Conservation (phyloP, 768 basidiomycete genomes). For the Rhodosporidiobolus odoratus region DNA sequence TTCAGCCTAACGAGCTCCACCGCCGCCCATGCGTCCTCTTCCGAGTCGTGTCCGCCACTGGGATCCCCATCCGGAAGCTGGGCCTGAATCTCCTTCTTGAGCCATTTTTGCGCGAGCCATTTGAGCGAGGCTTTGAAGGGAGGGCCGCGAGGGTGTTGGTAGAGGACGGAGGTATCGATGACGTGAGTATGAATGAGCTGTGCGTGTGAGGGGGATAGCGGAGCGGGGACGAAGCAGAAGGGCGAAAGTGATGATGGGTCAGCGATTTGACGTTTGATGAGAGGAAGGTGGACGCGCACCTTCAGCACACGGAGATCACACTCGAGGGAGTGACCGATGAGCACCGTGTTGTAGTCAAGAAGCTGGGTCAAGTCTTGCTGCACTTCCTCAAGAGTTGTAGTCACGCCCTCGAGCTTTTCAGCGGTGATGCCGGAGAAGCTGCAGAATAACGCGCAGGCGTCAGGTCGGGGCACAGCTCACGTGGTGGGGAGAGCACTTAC, state of each 20-base stretch:
- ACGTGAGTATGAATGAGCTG: conserved; percentile 71
- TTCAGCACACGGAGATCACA: conserved; percentile 85
- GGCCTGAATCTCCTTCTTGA: conserved; percentile 77
- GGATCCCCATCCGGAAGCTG: conserved; percentile 1
- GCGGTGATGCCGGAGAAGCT: conserved; percentile 94
- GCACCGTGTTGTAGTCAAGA: conserved; percentile 57
- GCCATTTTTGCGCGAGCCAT: conserved; percentile 96
- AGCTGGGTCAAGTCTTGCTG: conserved; percentile 61
- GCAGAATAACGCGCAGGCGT: not conserved
- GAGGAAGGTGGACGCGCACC: conserved; percentile 12
- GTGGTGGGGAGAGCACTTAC: conserved; percentile 48
- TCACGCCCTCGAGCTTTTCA: conserved; percentile 61
- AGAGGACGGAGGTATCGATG: conserved; percentile 85
- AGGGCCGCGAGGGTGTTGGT: conserved; percentile 86
- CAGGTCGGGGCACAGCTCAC: not conserved
- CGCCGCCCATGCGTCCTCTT: conserved; percentile 88
- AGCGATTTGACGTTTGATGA: not conserved
- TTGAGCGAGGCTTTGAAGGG: conserved; percentile 91
- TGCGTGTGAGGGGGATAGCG: not conserved
- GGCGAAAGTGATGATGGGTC: not conserved
- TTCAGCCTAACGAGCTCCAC: conserved; percentile 78
- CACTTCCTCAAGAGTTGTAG: conserved; percentile 71
- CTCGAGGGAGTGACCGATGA: conserved; percentile 92
- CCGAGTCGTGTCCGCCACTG: conserved; percentile 81
- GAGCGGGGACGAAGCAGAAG: not conserved